phyloP scores from a whole-genome alignment of 108 stramenopile genomes.

The Nannochloropsis granulata region DNA sequence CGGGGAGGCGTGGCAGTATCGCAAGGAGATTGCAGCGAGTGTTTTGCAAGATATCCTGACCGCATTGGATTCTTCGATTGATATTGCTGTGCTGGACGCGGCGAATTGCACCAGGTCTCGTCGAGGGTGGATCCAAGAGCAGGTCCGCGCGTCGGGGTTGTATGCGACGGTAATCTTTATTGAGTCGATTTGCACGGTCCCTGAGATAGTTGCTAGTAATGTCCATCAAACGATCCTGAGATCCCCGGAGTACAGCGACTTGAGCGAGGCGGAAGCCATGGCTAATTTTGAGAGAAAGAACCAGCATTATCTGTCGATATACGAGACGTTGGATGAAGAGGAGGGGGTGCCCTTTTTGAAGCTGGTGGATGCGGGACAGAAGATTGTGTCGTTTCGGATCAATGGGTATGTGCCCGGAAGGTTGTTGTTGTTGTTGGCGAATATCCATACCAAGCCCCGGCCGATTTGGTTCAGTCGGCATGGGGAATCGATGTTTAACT shows the following conservation, averaged over 20 bases:
- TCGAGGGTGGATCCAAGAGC: not conserved
- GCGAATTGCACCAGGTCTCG: slow-evolving; percentile 6
- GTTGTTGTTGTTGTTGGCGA: not conserved
- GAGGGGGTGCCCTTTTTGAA: slow-evolving; percentile 15
- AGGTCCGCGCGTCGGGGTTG: slow-evolving; percentile 3
- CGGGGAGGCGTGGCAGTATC: not conserved
- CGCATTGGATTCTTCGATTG: not conserved
- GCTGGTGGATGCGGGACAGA: slow-evolving; percentile 12
- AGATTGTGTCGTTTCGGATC: not conserved
- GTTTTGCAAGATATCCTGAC: not conserved
- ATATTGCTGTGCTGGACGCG: slow-evolving; percentile 16
- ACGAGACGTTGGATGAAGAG: not conserved
- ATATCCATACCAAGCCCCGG: not conserved
- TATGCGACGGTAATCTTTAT: slow-evolving; percentile 7
- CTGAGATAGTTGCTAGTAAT: not conserved
- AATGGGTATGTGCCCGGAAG: not conserved
- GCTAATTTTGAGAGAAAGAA: not conserved
- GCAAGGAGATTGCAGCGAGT: not conserved
- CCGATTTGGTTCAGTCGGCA: not conserved
- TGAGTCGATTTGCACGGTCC: not conserved
- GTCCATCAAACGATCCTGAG: not conserved
- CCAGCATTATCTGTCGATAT: not conserved
- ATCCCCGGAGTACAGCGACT: slow-evolving; percentile 4
- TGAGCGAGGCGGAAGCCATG: not conserved
- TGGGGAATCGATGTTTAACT: not conserved